Percentiles rank a stretch among this genome's conserved stretches.
phyloP scores from a whole-genome alignment of 345 rosid genomes.

The Stellera chamaejasme region DNA sequence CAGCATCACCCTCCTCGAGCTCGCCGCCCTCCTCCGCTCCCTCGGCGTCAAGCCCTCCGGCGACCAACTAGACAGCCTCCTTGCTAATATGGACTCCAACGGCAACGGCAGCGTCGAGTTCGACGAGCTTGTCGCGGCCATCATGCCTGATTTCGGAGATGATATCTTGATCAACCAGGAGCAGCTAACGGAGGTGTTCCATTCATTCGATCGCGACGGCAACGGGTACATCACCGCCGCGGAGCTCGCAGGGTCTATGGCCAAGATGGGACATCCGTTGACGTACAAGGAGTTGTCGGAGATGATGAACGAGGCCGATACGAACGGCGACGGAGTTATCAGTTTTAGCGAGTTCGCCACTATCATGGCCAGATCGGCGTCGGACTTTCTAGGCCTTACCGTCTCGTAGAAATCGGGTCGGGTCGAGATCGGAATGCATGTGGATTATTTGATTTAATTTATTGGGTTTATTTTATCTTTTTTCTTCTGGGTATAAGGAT shows the following conservation, averaged over 20 bases:
- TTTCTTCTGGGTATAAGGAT: neutral
- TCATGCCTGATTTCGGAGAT: slow-evolving; percentile 64
- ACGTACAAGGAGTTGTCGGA: slow-evolving; percentile 64
- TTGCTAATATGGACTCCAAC: slow-evolving; percentile 64
- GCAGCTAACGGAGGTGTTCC: slow-evolving; percentile 53
- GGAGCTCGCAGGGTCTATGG: slow-evolving; percentile 71
- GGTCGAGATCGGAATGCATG: neutral
- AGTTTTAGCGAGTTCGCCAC: slow-evolving; percentile 72
- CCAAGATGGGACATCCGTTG: slow-evolving; percentile 78
- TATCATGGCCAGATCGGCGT: slow-evolving; percentile 72
- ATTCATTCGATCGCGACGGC: slow-evolving; percentile 61
- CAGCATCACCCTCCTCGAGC: slow-evolving; percentile 76
- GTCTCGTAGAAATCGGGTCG: slow-evolving; percentile 8
- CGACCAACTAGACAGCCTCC: slow-evolving; percentile 54
- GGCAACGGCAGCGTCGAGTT: slow-evolving; percentile 77
- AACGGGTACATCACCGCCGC: slow-evolving; percentile 67
- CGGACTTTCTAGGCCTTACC: slow-evolving; percentile 65
- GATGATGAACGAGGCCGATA: slow-evolving; percentile 85
- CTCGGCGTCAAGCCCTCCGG: slow-evolving; percentile 80
- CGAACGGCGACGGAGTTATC: slow-evolving; percentile 85
- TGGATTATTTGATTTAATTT: neutral
- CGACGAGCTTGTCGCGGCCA: slow-evolving; percentile 62
- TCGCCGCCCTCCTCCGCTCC: slow-evolving; percentile 86
- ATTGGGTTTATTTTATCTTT: no score
- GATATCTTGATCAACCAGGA: slow-evolving; percentile 54